Base-by-base conservation (phyloP, 257 asterid species). In the Ballota nigra region DNA sequence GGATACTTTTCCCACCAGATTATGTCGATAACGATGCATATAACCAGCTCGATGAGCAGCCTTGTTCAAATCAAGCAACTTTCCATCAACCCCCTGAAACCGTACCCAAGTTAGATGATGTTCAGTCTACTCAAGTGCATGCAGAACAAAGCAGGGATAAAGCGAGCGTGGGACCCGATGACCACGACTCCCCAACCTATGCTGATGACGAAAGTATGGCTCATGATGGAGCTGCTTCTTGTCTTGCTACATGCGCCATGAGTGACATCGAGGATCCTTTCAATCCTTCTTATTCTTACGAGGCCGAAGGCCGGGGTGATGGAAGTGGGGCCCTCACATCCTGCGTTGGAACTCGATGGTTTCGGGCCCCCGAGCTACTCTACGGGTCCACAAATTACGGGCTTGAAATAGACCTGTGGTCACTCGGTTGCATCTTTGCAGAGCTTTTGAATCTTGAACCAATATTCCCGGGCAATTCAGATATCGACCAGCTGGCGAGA, bases 321-420 rank as follows among this genome's bases (percentile, higher is more conserved):
- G 89, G 91, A 36, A 80, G 72, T 19, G 96, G 85, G 15, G 78
- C 96, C 52, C 92, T 95, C 20, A 95, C 99, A 53, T 95, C 98
- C 8, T 92, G 97, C 53, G 96, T 95, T 5, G 99, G 99, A 66
- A 92, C 99, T 33, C 92, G 98, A 18, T 95, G 99, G 99, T 95
- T 77, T 69, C 85, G 94, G 77, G 90, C 97, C 70, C 99, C 99
- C 1, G 99, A 95, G 81, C 88, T 95, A 62, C 96, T 95, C 2
- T 92, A 85, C 24, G 99, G 99, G 2, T 92, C 98, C 58, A 89
- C 96, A 31, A 87, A 73, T 31, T 95, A 95, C 34, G 96, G 96
- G 20, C 80, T 84, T 15, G 99, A 89, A 84, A 85, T 92, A 57
- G 99, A 95, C 68, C 85, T 95, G 49, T 95, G 99, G 99, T 89